Base-by-base conservation (phyloP, 805 yeast species). In the Sugiyamaella marilandica region DNA sequence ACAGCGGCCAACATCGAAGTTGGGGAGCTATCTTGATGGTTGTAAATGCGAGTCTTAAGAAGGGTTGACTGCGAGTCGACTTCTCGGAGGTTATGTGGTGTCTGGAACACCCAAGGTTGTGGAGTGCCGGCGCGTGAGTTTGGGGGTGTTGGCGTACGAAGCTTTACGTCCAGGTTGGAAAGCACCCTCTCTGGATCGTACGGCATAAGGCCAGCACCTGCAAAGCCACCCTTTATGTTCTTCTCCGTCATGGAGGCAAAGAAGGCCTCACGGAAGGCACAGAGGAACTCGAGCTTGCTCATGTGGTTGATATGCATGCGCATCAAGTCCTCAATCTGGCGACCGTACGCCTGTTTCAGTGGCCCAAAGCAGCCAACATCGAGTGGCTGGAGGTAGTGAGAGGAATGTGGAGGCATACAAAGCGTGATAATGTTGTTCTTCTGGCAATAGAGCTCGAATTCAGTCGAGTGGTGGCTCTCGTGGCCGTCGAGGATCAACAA, bases 361-460 rank as follows among this genome's bases (percentile, higher is more conserved):
- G 46, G 46, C 5, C 19, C 33, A 24, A 2, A 43, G 9, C 14
- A 11, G 7, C 34, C 46, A 16, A 10, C 46, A 24, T 43, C 46
- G 8, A 43, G 46, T 14, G 46, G 46, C 24, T 43, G 46, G 18
- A 43, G 46, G 2, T 24, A 8, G 14, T 43, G 46, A 9, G 46
- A 19, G 33, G 8, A 43, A 19, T 24, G 46, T 1, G 46, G 32
- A 43, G 46, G 46, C 33, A 43, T 13, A 21, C 14, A 8, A 13
- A 43, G 33, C 2, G 19, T 10, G 35, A 13, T 14, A 7, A 43
- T 43, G 5, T 43, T 14, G 10, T 21, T 21, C 1, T 43, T 34
- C 5, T 13, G 14, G n/a, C 46, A 43, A 26, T 13, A 43, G 10
- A 9, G 7, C 14, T 13, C 33, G 9, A 24, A 11, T 8, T 43